Conservation (phyloP, 2,329 filamentous ascomycete species). For the Epichloe glyceriae region DNA sequence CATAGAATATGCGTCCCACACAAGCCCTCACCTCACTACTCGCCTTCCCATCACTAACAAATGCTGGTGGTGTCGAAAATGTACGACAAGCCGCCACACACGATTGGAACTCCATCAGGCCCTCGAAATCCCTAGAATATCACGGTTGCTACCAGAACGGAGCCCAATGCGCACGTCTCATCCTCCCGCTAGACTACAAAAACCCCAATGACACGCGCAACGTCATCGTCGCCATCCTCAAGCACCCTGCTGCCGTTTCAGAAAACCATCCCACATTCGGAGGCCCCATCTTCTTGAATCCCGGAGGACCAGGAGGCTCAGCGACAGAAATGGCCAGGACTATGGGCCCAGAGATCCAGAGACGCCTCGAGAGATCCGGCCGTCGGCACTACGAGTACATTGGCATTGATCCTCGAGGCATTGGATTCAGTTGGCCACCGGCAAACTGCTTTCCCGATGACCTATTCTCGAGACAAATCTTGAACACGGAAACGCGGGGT, state of each 20-base stretch:
- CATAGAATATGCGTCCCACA: not conserved
- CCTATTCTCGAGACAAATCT: conserved; percentile 7
- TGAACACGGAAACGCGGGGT: not conserved
- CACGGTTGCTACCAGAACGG: conserved; percentile 19
- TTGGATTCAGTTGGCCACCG: conserved; percentile 8
- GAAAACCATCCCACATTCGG: conserved; percentile 22
- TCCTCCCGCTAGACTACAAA: conserved; percentile 28
- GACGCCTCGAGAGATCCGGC: conserved; percentile 14
- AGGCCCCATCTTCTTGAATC: conserved; percentile 25
- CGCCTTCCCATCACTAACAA: not conserved
- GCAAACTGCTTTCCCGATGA: conserved; percentile 9
- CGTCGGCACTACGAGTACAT: conserved; percentile 23
- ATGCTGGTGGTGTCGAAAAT: not conserved
- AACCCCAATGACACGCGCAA: conserved; percentile 11
- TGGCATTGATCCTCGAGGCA: conserved; percentile 28
- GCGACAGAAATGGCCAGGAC: conserved; percentile 16
- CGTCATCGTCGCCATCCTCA: conserved; percentile 25
- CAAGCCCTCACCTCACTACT: not conserved
- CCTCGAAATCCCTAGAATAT: conserved; percentile 13
- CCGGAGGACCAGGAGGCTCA: conserved; percentile 26
- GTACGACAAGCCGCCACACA: not conserved
- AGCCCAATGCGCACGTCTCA: conserved; percentile 27
- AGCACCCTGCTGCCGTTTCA: conserved; percentile 22
- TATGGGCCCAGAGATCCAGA: conserved; percentile 14
- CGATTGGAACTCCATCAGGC: conserved; percentile 8